Evolutionary conservation across 2,329 filamentous ascomycete species (phyloP).

Genomic region (Sarocladium brachiariae): DNA sequence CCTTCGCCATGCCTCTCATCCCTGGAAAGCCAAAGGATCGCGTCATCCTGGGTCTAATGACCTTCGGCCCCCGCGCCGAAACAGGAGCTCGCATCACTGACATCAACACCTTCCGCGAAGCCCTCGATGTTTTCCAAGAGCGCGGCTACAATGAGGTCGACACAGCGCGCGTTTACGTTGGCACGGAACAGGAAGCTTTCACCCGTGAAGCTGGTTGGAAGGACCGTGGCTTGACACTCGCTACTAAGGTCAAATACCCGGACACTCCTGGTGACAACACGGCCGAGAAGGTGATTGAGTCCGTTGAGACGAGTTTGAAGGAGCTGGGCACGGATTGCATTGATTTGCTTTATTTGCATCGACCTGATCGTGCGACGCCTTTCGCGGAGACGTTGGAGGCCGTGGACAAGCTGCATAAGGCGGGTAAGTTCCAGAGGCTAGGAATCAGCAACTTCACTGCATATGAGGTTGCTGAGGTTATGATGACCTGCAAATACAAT

Average conservation of each 20-base stretch:
- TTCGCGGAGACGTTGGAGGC: conserved; percentile 76
- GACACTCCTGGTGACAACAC: conserved; percentile 50
- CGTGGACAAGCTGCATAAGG: conserved; percentile 74
- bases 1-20: conserved; percentile 39
- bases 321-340: conserved; percentile 68
- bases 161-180: conserved; percentile 70
- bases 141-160: conserved; percentile 80
- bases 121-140: conserved; percentile 69
- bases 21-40: conserved; percentile 47
- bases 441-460: conserved; percentile 81
- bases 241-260: conserved; percentile 71
- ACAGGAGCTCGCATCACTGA: conserved; percentile 66
- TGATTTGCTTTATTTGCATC: conserved; percentile 44
- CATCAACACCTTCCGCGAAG: conserved; percentile 58
- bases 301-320: conserved; percentile 60
- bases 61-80: conserved; percentile 60
- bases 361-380: conserved; percentile 53
- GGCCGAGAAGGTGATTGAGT: conserved; percentile 55
- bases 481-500: conserved; percentile 69
- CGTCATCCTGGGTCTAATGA: conserved; percentile 82
- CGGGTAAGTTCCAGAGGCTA: conserved; percentile 75
- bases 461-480: conserved; percentile 82
- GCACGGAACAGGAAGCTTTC: conserved; percentile 69
- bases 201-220: conserved; percentile 71
- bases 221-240: conserved; percentile 67